These are phyloP conservation scores for Pythium coloratum DNA, from an alignment of 352 stramenopile species.

Conservation along the genomic window DNA sequence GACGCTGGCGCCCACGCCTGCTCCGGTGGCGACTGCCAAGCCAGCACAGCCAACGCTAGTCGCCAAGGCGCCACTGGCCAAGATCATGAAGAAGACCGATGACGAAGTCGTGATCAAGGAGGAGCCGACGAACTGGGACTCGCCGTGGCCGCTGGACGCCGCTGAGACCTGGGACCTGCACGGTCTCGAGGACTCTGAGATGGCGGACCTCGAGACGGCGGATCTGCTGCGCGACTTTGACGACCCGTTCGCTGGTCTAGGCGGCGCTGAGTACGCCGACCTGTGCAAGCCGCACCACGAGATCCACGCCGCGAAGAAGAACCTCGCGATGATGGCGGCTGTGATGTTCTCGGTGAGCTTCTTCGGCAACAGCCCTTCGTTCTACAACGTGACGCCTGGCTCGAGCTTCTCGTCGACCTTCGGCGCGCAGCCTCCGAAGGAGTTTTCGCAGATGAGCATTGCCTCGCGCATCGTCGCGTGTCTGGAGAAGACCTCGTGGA, in stretches of 20 bases:
- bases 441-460: conserved; percentile 85
- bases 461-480: conserved; percentile 82
- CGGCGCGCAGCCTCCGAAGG: conserved; percentile 66
- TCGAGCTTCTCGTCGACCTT: conserved; percentile 86
- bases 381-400: conserved; percentile 71
- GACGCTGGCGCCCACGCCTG: not conserved
- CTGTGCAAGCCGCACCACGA: conserved; percentile 56
- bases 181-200: conserved; percentile 57
- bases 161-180: conserved; percentile 55
- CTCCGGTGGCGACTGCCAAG: not conserved
- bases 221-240: conserved; percentile 78
- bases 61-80: conserved; percentile 3
- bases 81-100: conserved; percentile 7
- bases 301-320: conserved; percentile 87
- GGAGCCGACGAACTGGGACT: conserved; percentile 44
- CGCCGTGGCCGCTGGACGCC: conserved; percentile 31
- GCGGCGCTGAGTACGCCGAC: conserved; percentile 29
- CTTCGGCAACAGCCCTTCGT: conserved; percentile 73
- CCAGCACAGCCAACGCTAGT: not conserved
- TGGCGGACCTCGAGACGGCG: conserved; percentile 54
- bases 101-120: conserved; percentile 59
- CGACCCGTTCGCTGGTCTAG: conserved; percentile 45
- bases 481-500: conserved; percentile 89
- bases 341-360: conserved; percentile 89
- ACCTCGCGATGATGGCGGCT: conserved; percentile 88